Conservation (phyloP, 495 filamentous ascomycete species). For the Rhizodiscina lignyota region DNA sequence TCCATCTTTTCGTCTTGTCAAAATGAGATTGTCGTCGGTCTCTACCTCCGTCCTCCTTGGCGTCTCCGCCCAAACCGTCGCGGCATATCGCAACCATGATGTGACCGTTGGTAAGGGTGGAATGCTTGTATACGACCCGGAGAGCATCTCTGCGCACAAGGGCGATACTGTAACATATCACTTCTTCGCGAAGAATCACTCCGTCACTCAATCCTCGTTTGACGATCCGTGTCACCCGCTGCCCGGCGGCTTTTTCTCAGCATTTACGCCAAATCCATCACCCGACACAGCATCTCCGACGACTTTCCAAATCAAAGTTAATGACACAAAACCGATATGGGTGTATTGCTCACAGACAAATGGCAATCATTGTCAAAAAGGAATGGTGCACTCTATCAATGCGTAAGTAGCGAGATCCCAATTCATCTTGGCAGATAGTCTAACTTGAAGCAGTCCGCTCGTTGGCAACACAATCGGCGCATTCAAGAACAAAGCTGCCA, state of each 20-base stretch:
- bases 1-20: too few species aligned
- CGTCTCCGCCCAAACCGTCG: too few species aligned
- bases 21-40: too few species aligned
- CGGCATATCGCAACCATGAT: too few species aligned
- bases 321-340: constrained; percentile 4
- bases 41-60: too few species aligned
- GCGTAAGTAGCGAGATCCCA: constrained; percentile 6
- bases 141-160: constrained; percentile 9
- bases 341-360: constrained; percentile 8
- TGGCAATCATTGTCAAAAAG: constrained; percentile 7
- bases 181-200: constrained; percentile 18
- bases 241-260: constrained; percentile 9
- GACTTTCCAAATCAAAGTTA: constrained; percentile 1
- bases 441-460: constrained; percentile 1
- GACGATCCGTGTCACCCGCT: constrained; percentile 12
- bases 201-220: constrained; percentile 20
- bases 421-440: too few species aligned
- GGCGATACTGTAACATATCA: constrained; percentile 20
- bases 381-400: constrained; percentile 11
- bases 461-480: constrained; percentile 10
- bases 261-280: constrained; percentile 9
- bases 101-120: constrained; percentile 1
- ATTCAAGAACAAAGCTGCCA: neutral
- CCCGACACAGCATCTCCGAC: neutral
- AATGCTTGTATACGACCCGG: neutral